Base-by-base conservation (phyloP, 2,329 filamentous ascomycete genomes). In the Corinectria fuckeliana region DNA sequence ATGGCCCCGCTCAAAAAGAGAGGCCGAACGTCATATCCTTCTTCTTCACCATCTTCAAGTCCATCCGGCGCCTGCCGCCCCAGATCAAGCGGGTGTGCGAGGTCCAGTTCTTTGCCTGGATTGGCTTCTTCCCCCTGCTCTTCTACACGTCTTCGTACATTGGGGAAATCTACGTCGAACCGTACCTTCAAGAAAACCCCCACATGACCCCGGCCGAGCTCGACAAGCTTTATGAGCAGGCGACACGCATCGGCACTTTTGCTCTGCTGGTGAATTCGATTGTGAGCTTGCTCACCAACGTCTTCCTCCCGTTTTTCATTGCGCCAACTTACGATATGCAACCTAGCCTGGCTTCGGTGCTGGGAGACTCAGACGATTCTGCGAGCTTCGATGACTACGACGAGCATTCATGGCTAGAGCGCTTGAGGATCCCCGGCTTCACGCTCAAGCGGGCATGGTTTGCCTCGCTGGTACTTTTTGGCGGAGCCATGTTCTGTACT, bases 81-180 rank as follows among this genome's bases (percentile, higher is more conserved):
- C 93, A 96, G 75, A 92, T 95, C 64, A 85, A 85, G 62, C 89
- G 87, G 63, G 92, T 97, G 34, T 97, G 93, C 72, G 80, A 88
- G 64, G 90, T 93, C 0, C 91, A 95, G 73, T 87, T 94, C 68
- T 93, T 89, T 61, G 92, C 92, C 5, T 98, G 93, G 93, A 88
- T 97, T 56, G 94, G 92, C 51, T 97, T 94, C 87, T 98, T 97
- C 70, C 93, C 93, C 1, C 93, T 97, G 75, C 83, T 98, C 3
- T 97, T 96, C 78, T 98, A 98, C 79, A 92, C 92, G 5, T 96
- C 93, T 1, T 96, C 92, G 16, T 98, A 95, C 75, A 90, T 97
- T 67, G 93, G 91, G 62, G 92, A 97, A 72, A 91, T 98, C 56
- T 97, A 97, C 69, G 91, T 92, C 16, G 90, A 97, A 72, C 92